phyloP scores from a whole-genome alignment of 306 rosid species.

The Cicer pinnatifidum region DNA sequence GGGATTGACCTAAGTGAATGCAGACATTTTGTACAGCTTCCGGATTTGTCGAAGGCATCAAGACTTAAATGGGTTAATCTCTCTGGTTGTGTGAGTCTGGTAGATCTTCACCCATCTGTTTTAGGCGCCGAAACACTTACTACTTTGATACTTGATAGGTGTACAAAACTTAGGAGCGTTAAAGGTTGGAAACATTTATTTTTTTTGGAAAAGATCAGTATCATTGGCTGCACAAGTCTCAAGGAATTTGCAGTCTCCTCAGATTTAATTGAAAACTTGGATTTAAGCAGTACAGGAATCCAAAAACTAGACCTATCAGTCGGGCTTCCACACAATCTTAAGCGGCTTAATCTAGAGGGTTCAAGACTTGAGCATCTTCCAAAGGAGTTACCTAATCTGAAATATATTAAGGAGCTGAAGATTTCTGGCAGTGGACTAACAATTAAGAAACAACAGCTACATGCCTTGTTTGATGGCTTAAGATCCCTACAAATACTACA shows the following conservation, averaged over 20 bases:
- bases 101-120: conserved; percentile 32
- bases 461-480: conserved; percentile 15
- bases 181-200: conserved; percentile 27
- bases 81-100: conserved; percentile 29
- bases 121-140: not conserved
- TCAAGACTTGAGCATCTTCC: not conserved
- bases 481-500: not conserved
- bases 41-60: conserved; percentile 26
- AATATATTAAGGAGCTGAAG: not conserved
- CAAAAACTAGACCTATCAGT: conserved; percentile 26
- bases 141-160: conserved; percentile 7
- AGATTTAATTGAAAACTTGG: conserved; percentile 35
- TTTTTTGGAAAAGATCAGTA: not conserved
- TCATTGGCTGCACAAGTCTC: conserved; percentile 10
- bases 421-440: not conserved
- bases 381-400: not conserved
- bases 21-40: conserved; percentile 7
- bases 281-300: conserved; percentile 40
- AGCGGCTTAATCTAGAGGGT: not conserved
- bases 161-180: not conserved
- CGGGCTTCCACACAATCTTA: conserved; percentile 12
- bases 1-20: conserved; percentile 18
- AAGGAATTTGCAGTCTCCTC: conserved; percentile 32
- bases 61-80: conserved; percentile 40
- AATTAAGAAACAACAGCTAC: not conserved